Evolutionary conservation across 805 yeast genomes (phyloP).

Genomic region (Candida coquimbonensis): DNA sequence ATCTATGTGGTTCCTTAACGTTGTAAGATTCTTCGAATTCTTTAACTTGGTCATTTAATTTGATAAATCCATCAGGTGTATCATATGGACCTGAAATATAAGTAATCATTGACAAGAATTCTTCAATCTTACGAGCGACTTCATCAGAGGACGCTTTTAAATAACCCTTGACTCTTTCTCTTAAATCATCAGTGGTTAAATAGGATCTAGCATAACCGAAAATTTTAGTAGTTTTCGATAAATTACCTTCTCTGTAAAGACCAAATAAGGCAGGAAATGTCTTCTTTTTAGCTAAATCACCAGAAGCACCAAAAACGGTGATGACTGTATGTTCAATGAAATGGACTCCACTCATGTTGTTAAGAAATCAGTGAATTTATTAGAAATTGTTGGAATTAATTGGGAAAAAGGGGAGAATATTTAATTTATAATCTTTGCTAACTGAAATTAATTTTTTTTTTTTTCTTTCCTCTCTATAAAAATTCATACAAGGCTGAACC

Average conservation of each 20-base stretch:
- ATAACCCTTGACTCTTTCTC: slow-evolving; percentile 54
- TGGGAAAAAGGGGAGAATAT: neutral
- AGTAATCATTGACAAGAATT: slow-evolving; percentile 57
- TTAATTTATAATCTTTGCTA: too few species aligned
- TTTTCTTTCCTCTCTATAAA: too few species aligned
- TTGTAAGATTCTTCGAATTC: slow-evolving; percentile 46
- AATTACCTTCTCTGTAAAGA: slow-evolving; percentile 64
- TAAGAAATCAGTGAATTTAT: neutral
- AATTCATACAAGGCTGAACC: too few species aligned
- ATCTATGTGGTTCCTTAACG: slow-evolving; percentile 57
- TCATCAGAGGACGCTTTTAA: slow-evolving; percentile 49
- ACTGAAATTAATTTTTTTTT: too few species aligned
- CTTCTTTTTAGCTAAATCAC: slow-evolving; percentile 92
- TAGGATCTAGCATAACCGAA: slow-evolving; percentile 91
- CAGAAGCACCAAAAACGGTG: slow-evolving; percentile 91
- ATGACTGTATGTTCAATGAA: slow-evolving; percentile 65
- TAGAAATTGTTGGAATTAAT: neutral
- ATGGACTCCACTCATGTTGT: slow-evolving; percentile 13
- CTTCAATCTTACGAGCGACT: slow-evolving; percentile 38
- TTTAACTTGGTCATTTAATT: slow-evolving; percentile 48
- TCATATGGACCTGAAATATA: slow-evolving; percentile 82
- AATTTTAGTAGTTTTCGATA: slow-evolving; percentile 64
- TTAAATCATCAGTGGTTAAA: slow-evolving; percentile 58
- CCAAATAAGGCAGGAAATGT: slow-evolving; percentile 87
- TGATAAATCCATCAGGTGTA: slow-evolving; percentile 61